Evolutionary conservation across 805 yeast genomes (phyloP), one percentile per base, ranked within the genome.

Genomic region (Lipomyces kockii): DNA sequence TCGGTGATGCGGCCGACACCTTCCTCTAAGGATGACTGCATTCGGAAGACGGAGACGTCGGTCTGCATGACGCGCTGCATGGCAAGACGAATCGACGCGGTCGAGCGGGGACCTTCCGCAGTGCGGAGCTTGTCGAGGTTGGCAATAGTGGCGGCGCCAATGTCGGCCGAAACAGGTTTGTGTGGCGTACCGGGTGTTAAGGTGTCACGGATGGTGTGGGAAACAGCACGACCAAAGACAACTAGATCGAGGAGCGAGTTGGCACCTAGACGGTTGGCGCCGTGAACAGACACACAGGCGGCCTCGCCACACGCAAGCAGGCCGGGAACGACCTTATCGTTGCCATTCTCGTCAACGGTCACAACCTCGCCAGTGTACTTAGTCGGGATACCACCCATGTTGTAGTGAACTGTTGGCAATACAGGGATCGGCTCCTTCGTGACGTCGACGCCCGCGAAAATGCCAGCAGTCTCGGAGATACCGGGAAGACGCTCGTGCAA

Each of bases 351-450:
- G 78, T 90, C 92, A 76, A 89, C 78, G 58, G 91, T 91, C 71
- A 94, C 79, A 62, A 88, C 98, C 83, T 94, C 98, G 84, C 98
- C 99, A 73, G 89, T 90, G 90, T 92, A 95, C 81, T 89, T 91
- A 74, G 99, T 95, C 80, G 99, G 99, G 74, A 94, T 91, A 88
- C 98, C 98, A 82, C 99, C 99, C 99, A 94, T 94, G 83, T 94
- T 94, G 85, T 95, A 94, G 83, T 94, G 99, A 70, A 95, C 99
- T 73, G 99, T 94, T 76, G 99, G 99, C 75, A 95, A 82, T 76
- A 94, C 93, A 76, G 98, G 99, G 80, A 95, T 95, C 78, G 99
- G 99, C 83, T 94, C 98, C 84, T 95, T 95, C 68, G 99, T 95
- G 73, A 94, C 98, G 82, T 94, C 99, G 73, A 94, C 99, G 85